These are phyloP conservation scores for Calycina herbarum DNA, from an alignment of 2,329 filamentous ascomycete genomes.

Conservation along the genomic window DNA sequence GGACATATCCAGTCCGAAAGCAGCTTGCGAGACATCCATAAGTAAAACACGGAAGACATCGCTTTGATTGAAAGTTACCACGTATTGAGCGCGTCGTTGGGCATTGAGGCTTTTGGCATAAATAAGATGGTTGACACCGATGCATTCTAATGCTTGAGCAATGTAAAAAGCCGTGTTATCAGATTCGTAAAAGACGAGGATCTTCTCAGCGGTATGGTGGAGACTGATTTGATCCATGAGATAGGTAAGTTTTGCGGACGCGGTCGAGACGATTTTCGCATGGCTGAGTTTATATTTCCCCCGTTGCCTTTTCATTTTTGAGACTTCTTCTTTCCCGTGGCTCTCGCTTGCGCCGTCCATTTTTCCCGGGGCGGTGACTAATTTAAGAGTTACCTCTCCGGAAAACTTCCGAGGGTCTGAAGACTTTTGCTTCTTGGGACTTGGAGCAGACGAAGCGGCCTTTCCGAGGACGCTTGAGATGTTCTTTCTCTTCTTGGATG, in stretches of 20 bases:
- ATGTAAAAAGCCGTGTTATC: slow-evolving; percentile 87
- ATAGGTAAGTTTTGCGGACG: slow-evolving; percentile 85
- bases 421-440: neutral
- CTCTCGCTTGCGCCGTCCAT: too few species aligned
- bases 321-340: too few species aligned
- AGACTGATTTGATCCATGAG: slow-evolving; percentile 70
- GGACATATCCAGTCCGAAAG: slow-evolving; percentile 83
- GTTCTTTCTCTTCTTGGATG: slow-evolving; percentile 13
- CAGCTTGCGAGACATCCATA: slow-evolving; percentile 89
- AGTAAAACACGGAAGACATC: slow-evolving; percentile 62
- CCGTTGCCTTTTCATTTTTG: too few species aligned
- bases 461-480: neutral
- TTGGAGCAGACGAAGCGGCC: neutral
- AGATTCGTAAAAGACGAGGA: slow-evolving; percentile 88
- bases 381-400: too few species aligned
- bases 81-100: slow-evolving; percentile 68
- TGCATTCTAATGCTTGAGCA: slow-evolving; percentile 76
- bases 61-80: slow-evolving; percentile 68
- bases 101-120: slow-evolving; percentile 65
- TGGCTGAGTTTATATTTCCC: too few species aligned
- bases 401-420: neutral
- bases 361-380: too few species aligned
- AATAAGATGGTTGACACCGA: slow-evolving; percentile 62
- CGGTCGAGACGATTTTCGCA: slow-evolving; percentile 66
- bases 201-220: slow-evolving; percentile 74